These are phyloP conservation scores for Colletotrichum sp. DNA, from an alignment of 2,329 filamentous ascomycete genomes.

Conservation along the genomic window DNA sequence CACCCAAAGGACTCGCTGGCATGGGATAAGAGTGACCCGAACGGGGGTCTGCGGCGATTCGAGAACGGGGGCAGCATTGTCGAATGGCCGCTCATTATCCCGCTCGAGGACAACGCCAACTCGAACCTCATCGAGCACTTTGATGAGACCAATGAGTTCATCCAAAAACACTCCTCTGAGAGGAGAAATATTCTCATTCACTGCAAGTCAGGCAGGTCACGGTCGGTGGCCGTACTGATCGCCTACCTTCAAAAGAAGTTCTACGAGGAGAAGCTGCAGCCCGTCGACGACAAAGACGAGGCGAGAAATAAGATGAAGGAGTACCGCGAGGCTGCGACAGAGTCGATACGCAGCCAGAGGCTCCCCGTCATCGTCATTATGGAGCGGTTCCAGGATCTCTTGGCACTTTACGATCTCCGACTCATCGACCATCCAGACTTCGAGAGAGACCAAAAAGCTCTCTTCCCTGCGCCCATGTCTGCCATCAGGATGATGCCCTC, in stretches of 20 bases:
- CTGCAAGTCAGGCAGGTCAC: conserved; percentile 1
- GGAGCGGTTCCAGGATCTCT: conserved; percentile 4
- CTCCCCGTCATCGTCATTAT: conserved; percentile 2
- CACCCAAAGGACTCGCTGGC: conserved; percentile 1
- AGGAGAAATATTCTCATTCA: background rate
- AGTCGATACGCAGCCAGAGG: background rate
- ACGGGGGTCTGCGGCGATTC: background rate
- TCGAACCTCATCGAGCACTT: conserved; percentile 3
- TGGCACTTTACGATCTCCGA: background rate
- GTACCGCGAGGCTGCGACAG: background rate
- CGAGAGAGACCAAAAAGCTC: background rate
- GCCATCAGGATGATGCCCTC: background rate
- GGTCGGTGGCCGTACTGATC: conserved; percentile 1
- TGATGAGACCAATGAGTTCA: background rate
- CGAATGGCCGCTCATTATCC: background rate
- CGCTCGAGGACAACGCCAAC: conserved; percentile 9
- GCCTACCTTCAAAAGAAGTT: background rate
- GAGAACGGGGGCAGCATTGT: background rate
- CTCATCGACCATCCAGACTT: background rate
- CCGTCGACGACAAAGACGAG: background rate
- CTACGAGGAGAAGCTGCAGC: background rate
- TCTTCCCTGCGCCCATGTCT: background rate
- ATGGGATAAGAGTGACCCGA: background rate
- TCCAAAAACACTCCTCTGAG: background rate
- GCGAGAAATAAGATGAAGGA: background rate